phyloP scores from a whole-genome alignment of 306 rosid species.

The Rosa chinensis region DNA sequence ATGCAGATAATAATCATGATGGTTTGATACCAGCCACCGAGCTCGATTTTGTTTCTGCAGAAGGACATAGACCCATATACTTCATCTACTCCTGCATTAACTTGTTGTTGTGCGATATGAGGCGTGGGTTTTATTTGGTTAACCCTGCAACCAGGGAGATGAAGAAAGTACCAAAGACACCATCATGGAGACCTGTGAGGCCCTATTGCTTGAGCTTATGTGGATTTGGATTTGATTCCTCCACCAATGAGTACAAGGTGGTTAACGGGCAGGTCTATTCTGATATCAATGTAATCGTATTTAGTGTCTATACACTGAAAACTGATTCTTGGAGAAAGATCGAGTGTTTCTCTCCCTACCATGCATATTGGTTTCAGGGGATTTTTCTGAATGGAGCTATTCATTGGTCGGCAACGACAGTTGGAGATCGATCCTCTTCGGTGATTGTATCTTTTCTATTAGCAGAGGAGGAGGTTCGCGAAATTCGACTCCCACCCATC shows the following conservation, averaged over 20 bases:
- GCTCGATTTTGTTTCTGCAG: not conserved
- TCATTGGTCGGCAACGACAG: not conserved
- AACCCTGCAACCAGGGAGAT: not conserved
- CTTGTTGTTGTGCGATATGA: not conserved
- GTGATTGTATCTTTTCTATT: not conserved
- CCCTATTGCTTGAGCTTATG: not conserved
- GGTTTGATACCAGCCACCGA: not conserved
- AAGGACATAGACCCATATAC: not conserved
- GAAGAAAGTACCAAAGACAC: not conserved
- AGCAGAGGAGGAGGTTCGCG: not conserved
- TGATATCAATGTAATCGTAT: no score
- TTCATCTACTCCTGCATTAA: not conserved
- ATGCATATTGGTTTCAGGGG: not conserved
- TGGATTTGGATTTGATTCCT: not conserved
- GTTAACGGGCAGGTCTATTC: not conserved
- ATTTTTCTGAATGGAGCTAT: not conserved
- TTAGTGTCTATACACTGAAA: not conserved
- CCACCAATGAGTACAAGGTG: not conserved
- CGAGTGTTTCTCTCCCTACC: not conserved
- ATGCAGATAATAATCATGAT: not conserved
- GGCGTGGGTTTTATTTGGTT: not conserved
- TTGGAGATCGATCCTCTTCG: not conserved
- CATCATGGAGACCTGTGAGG: not conserved
- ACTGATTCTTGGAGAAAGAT: not conserved
- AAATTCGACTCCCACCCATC: not conserved